Evolutionary conservation across 169 alveolate species (phyloP).

Genomic region (Babesia caballi): DNA sequence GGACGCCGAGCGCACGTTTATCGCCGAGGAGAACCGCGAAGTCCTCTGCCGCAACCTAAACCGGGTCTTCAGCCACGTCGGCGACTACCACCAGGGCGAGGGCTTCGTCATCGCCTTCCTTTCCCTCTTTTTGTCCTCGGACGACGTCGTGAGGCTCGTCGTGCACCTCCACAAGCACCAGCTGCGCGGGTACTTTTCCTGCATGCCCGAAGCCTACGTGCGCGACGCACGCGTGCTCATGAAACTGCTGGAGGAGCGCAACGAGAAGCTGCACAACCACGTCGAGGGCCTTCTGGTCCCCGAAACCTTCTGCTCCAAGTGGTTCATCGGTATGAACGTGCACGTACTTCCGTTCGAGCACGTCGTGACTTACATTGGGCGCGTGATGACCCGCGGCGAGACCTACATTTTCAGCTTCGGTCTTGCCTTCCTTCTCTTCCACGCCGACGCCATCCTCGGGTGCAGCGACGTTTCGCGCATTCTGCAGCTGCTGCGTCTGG

Average conservation of each 20-base stretch:
- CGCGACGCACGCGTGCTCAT: constrained; percentile 75
- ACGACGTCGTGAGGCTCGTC: constrained; percentile 66
- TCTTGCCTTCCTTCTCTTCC: constrained; percentile 64
- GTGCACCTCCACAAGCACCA: constrained; percentile 61
- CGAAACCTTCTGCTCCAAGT: constrained; percentile 77
- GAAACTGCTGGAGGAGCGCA: constrained; percentile 62
- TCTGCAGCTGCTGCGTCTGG: constrained; percentile 68
- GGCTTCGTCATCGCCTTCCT: constrained; percentile 74
- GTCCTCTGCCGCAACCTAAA: constrained; percentile 51
- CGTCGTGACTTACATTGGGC: constrained; percentile 63
- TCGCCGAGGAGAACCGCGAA: constrained; percentile 53
- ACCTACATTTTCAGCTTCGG: constrained; percentile 70
- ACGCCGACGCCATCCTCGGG: constrained; percentile 57
- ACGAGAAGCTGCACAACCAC: constrained; percentile 61
- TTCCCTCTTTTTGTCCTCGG: constrained; percentile 63
- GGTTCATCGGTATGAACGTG: constrained; percentile 78
- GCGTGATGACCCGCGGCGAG: constrained; percentile 66
- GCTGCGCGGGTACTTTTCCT: constrained; percentile 75
- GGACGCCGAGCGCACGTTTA: constrained; percentile 78
- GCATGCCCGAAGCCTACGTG: constrained; percentile 74
- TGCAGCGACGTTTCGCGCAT: constrained; percentile 67
- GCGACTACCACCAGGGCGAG: constrained; percentile 80
- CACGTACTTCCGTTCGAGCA: constrained; percentile 71
- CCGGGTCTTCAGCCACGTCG: constrained; percentile 62
- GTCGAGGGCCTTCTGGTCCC: constrained; percentile 71